phyloP scores from a whole-genome alignment of 805 yeast species.

The Candida bentonensis region DNA sequence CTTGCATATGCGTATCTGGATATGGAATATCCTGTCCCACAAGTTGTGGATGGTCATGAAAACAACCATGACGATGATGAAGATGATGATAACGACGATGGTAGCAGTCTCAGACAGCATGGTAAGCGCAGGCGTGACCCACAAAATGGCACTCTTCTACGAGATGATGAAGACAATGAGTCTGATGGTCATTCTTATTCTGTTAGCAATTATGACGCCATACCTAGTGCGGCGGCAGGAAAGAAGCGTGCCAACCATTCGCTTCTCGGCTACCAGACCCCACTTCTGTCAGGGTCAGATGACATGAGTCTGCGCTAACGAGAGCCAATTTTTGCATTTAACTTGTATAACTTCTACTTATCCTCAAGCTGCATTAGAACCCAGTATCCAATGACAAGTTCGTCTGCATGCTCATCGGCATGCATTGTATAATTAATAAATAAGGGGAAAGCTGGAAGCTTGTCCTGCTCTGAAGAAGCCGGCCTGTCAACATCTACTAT shows the following conservation, averaged over 20 bases:
- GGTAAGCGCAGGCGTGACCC: too few species aligned
- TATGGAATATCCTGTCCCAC: constrained; percentile 11
- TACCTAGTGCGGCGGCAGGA: too few species aligned
- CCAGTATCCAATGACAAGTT: not conserved
- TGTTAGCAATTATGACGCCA: too few species aligned
- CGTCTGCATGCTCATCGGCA: not conserved
- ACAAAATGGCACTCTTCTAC: too few species aligned
- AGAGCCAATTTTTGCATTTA: too few species aligned
- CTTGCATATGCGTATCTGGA: constrained; percentile 38
- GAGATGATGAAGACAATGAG: too few species aligned
- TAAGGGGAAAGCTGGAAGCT: not conserved
- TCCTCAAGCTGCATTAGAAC: not conserved
- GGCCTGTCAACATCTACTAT: not conserved
- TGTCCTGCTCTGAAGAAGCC: not conserved
- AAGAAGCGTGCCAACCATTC: too few species aligned
- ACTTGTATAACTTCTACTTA: not conserved
- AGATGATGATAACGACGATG: too few species aligned
- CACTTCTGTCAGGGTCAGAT: not conserved
- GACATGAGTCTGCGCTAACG: not conserved
- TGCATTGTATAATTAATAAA: not conserved
- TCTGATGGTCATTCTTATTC: too few species aligned
- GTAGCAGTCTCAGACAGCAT: too few species aligned
- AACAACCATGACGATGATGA: not conserved
- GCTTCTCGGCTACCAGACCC: too few species aligned
- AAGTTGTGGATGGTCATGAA: not conserved